Evolutionary conservation across 169 alveolate species (phyloP).

Genomic region (Sarcocystis neurona): DNA sequence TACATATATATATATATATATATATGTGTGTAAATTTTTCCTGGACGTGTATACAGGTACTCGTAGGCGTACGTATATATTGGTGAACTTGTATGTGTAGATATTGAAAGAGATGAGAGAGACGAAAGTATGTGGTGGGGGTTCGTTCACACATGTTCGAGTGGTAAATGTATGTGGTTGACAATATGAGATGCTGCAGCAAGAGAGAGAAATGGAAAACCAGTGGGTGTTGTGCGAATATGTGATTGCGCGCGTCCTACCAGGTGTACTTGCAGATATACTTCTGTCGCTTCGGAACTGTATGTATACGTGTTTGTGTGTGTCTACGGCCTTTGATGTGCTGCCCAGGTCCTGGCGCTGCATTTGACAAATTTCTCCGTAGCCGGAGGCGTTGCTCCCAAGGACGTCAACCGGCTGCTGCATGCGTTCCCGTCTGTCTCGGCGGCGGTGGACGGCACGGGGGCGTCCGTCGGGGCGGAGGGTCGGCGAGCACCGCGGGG

Average conservation of each 20-base stretch:
- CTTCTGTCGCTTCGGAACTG: not conserved
- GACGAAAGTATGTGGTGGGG: too few species aligned
- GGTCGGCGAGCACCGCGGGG: not conserved
- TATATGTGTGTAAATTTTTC: too few species aligned
- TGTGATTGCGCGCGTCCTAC: not conserved
- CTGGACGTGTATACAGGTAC: too few species aligned
- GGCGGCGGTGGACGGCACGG: not conserved
- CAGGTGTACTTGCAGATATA: not conserved
- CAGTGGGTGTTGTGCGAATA: too few species aligned
- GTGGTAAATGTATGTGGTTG: too few species aligned
- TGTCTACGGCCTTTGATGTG: not conserved
- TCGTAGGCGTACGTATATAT: too few species aligned
- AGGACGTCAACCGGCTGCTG: constrained; percentile 17
- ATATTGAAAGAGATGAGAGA: too few species aligned
- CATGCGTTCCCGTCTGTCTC: not conserved
- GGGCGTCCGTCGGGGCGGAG: not conserved
- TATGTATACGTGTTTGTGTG: not conserved
- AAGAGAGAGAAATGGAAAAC: too few species aligned
- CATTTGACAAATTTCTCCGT: constrained; percentile 53
- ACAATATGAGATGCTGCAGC: too few species aligned
- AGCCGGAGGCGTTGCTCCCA: constrained; percentile 53
- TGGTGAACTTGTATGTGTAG: too few species aligned
- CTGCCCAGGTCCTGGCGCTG: constrained; percentile 56
- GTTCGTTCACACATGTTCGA: too few species aligned
- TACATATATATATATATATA: too few species aligned